Base-by-base conservation (phyloP, 108 stramenopile species). In the Schizochytrium sp. region DNA sequence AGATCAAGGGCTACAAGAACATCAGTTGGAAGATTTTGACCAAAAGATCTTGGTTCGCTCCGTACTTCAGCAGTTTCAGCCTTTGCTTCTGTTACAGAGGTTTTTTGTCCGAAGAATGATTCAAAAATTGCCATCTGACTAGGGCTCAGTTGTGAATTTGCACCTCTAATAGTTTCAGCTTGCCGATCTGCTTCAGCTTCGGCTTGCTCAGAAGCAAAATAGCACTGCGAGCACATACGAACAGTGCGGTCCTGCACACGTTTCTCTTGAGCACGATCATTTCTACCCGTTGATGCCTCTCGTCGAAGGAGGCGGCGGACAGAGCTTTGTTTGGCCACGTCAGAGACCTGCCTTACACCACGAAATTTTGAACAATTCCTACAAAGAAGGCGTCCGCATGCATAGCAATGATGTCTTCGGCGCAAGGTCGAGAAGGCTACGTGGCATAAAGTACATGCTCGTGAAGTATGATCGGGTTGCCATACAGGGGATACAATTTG, bases 201-300 rank as follows among this genome's bases (percentile, higher is more conserved):
- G 28, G 28, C 28, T 28, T 28, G 28, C 28, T 17, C 28, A 1
- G 64, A 69, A 38, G 40, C 44, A 5, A 13, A 8, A 0, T 38
- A 69, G 64, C 64, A 69, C 7, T 0, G 5, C 28, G 40, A 38
- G 64, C 64, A 69, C 64, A 69, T 69, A 69, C 64, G 64, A 0
- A 69, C 64, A 69, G 64, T 13, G 64, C 64, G 64, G 42, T 69
- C 64, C 1, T 44, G 64, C 64, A 44, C 44, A 8, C 44, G 64
- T 44, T 69, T 69, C 15, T 69, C 64, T 69, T 69, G 64, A 7
- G 64, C 64, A 15, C 64, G 64, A 69, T 69, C 64, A 15, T 44
- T 69, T 38, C 40, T 8, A 44, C 64, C 64, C 64, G 64, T 69
- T 8, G 64, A 69, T 38, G 42, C 64, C 44, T 69, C 42, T 5